Evolutionary conservation across 305 asterid genomes (phyloP).

Genomic region (Solanum aculeatissimum): DNA sequence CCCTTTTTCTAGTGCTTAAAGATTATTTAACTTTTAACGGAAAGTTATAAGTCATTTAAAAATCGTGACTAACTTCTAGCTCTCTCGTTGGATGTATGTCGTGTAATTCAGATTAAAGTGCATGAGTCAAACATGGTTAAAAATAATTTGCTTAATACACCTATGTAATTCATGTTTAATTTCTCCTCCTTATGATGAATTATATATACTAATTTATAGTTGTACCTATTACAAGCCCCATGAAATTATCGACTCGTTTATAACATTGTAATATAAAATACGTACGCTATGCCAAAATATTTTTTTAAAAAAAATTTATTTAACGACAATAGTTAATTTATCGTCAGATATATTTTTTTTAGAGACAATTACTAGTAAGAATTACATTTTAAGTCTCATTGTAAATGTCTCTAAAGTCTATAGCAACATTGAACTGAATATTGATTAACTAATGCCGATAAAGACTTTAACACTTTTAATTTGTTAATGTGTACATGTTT

Average conservation of each 20-base stretch:
- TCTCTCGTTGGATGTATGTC: background rate
- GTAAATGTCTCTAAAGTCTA: no score
- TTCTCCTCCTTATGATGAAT: background rate
- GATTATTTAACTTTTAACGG: background rate
- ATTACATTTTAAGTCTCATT: no score
- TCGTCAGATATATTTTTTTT: no score
- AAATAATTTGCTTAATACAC: background rate
- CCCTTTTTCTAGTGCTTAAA: background rate
- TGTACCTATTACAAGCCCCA: background rate
- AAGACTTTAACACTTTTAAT: no score
- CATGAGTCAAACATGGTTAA: background rate
- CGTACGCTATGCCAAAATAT: no score
- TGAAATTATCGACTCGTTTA: background rate
- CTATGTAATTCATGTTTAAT: background rate
- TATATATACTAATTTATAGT: background rate
- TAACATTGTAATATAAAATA: background rate
- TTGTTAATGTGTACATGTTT: no score
- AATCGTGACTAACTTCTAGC: background rate
- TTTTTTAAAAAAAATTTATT: no score
- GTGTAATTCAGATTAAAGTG: background rate
- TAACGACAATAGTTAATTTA: no score
- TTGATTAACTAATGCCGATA: no score
- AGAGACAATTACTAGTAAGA: no score
- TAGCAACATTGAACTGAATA: no score
- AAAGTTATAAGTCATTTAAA: background rate